Conservation (phyloP, 768 basidiomycete genomes). For the Suillus americanus region DNA sequence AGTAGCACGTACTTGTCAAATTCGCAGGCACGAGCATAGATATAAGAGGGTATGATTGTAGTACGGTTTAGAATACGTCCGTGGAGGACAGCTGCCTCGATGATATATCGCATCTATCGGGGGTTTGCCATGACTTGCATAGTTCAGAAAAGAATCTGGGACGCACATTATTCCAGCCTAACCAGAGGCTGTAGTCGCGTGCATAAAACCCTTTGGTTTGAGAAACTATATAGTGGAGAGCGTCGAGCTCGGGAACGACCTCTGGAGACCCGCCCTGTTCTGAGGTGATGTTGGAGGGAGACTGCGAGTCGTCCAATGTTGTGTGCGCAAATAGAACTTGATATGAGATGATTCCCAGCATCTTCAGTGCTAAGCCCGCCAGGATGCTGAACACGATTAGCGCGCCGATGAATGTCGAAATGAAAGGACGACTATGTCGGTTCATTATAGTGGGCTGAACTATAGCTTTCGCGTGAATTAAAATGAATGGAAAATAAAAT, state of each 20-base stretch:
- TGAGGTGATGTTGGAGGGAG: constrained; percentile 13
- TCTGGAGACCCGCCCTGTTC: background rate
- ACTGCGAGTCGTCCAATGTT: constrained; percentile 13
- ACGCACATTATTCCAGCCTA: constrained; percentile 51
- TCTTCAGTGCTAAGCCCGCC: constrained; percentile 26
- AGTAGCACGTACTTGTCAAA: constrained; percentile 25
- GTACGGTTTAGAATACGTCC: constrained; percentile 43
- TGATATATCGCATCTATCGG: constrained; percentile 48
- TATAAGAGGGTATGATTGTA: constrained; percentile 43
- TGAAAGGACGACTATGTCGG: background rate
- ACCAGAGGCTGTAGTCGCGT: constrained; percentile 45
- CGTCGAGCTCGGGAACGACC: constrained; percentile 26
- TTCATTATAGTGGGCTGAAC: background rate
- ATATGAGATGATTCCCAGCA: constrained; percentile 14
- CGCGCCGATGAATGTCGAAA: constrained; percentile 8
- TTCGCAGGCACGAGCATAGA: constrained; percentile 48
- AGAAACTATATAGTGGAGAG: constrained; percentile 34
- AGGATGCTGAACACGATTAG: constrained; percentile 29
- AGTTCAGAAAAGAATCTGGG: background rate
- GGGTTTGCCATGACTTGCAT: background rate
- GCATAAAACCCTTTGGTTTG: constrained; percentile 44
- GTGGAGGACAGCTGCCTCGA: constrained; percentile 44
- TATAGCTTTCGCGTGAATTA: constrained; percentile 1
- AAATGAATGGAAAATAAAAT: background rate
- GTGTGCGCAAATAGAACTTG: constrained; percentile 13